Base-by-base conservation (phyloP, 805 yeast species). In the Candida sakaeoensis region DNA sequence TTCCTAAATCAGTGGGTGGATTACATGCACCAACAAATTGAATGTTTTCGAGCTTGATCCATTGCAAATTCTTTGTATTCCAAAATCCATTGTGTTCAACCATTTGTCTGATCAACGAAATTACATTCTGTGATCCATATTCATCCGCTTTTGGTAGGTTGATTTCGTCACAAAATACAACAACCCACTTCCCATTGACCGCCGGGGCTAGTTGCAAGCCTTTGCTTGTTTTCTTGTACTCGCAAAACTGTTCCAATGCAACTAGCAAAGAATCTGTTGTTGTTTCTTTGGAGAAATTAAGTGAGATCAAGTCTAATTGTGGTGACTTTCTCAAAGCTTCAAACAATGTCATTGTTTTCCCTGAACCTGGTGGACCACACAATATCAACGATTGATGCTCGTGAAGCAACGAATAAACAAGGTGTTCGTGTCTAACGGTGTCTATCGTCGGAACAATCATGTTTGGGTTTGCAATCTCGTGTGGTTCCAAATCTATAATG, bases 281-380 rank as follows among this genome's bases (percentile, higher is more conserved):
- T 0, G 95, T 82, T 14, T 85, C 89, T 46, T 85, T 85, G 1
- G 96, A 87, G 51, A 90, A 88, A 50, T 88, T 91, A 49, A 91
- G 57, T 4, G 87, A 77, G 2, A 80, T 70, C 2, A 88, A 63
- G 15, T 79, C 84, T 43, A 79, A 65, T 12, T 73, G 68, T 0
- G 80, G 72, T 0, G 83, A 70, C 39, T 66, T 68, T 33, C 85
- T 64, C 29, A 91, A 55, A 0, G 88, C 80, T 34, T 82, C 77
- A 48, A 86, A 71, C 14, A 91, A 61, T 0, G 90, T 80, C 98
- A 91, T 90, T 0, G 98, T 90, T 55, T 91, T 91, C 42, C 98
- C 98, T 0, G 96, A 84, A 3, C 98, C 98, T 0, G 98, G 97
- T 0, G 98, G 98, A 2, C 98, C 98, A 60, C 96, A 88, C 16